Conservation (phyloP, 2,329 filamentous ascomycete species). For the Hawksworthiomyces lignivorus region DNA sequence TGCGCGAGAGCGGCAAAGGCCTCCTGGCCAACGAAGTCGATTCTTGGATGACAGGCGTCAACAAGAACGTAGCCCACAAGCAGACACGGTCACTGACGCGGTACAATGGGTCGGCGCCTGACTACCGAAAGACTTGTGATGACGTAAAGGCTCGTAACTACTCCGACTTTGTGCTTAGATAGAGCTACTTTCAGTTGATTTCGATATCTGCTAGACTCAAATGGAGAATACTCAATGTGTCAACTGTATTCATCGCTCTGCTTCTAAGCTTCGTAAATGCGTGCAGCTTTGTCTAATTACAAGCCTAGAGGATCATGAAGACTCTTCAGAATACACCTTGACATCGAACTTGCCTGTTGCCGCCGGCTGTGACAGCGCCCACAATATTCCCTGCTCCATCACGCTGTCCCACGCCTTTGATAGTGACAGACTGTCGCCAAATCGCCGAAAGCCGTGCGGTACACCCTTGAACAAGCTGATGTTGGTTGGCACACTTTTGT, state of each 20-base stretch:
- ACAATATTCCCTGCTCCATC: constrained; percentile 31
- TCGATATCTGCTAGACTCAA: background rate
- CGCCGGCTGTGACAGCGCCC: constrained; percentile 40
- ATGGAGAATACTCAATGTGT: background rate
- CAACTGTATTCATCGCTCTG: too few species aligned
- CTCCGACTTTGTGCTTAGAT: constrained; percentile 11
- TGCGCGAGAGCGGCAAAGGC: constrained; percentile 36
- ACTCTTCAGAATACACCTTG: constrained; percentile 8
- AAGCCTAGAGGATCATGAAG: background rate
- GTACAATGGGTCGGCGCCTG: constrained; percentile 37
- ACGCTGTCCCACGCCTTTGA: constrained; percentile 38
- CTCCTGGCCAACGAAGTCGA: constrained; percentile 40
- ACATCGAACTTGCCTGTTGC: constrained; percentile 44
- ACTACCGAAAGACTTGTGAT: constrained; percentile 31
- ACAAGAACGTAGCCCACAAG: constrained; percentile 40
- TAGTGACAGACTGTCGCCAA: constrained; percentile 26
- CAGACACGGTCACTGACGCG: constrained; percentile 36
- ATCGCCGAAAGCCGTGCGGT: constrained; percentile 13
- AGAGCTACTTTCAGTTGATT: background rate
- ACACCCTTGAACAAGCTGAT: constrained; percentile 15
- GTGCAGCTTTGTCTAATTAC: background rate
- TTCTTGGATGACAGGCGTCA: constrained; percentile 49
- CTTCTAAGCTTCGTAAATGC: too few species aligned
- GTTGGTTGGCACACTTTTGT: constrained; percentile 24
- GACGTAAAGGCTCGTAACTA: constrained; percentile 24